Percentiles rank a stretch among this genome's conserved stretches.
Evolutionary conservation across 495 filamentous ascomycete species (phyloP).

Genomic region (Neurospora sp.): DNA sequence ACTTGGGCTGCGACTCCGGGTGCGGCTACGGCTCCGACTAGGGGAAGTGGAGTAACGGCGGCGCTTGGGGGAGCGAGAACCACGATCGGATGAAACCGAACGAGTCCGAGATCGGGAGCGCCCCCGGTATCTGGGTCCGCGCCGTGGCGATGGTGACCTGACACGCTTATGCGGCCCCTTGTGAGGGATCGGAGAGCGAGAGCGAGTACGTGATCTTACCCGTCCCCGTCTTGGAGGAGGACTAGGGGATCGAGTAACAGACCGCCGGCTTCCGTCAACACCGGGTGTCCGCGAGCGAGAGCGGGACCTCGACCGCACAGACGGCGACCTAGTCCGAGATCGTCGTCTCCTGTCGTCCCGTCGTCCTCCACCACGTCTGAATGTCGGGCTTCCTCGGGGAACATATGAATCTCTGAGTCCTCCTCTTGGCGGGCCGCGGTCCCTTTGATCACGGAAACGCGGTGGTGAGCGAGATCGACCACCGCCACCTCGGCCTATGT

Average conservation of each 20-base stretch:
- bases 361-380: conserved; percentile 16
- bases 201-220: conserved; percentile 20
- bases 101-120: conserved; percentile 8
- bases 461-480: conserved; percentile 56
- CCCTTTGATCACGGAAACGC: conserved; percentile 28
- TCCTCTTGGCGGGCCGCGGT: conserved; percentile 13
- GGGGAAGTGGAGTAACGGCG: conserved; percentile 23
- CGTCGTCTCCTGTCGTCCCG: conserved; percentile 22
- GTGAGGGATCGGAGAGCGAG: conserved; percentile 33
- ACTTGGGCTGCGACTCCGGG: conserved; percentile 19
- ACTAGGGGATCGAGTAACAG: conserved; percentile 25
- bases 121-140: conserved; percentile 11
- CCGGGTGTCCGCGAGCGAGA: conserved; percentile 25
- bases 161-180: conserved; percentile 30
- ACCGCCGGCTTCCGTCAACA: conserved; percentile 22
- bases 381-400: conserved; percentile 15
- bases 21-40: conserved; percentile 36
- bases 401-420: conserved; percentile 22
- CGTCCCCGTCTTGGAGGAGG: conserved; percentile 24
- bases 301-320: conserved; percentile 10
- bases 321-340: conserved; percentile 24
- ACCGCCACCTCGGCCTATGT: conserved; percentile 20
- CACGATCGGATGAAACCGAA: conserved; percentile 23
- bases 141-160: conserved; percentile 31
- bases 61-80: conserved; percentile 20